phyloP scores from a whole-genome alignment of 1,284 basidiomycete species.

The Anthracocystis walkeri region DNA sequence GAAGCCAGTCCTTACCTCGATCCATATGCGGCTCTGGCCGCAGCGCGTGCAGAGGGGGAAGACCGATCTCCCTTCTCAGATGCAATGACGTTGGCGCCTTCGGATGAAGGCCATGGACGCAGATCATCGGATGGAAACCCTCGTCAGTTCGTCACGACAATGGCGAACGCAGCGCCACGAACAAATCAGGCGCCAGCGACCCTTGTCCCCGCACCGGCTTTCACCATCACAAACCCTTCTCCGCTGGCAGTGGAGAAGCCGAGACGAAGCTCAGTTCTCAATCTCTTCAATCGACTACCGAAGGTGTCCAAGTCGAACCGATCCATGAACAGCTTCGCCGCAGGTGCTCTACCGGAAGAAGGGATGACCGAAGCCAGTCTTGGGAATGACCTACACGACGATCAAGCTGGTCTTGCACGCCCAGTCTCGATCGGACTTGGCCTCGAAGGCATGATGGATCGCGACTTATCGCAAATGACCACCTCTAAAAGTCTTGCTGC shows the following conservation, averaged over 20 bases:
- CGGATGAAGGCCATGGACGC: slow-evolving; percentile 28
- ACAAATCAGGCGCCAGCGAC: not conserved
- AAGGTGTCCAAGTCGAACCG: slow-evolving; percentile 21
- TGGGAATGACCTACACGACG: not conserved
- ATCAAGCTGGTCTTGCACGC: slow-evolving; percentile 10
- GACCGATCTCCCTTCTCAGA: slow-evolving; percentile 43
- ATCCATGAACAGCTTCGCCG: slow-evolving; percentile 26
- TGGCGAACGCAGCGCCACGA: slow-evolving; percentile 16
- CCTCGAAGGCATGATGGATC: slow-evolving; percentile 38
- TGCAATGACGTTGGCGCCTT: slow-evolving; percentile 41
- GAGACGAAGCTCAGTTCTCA: slow-evolving; percentile 30
- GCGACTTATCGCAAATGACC: slow-evolving; percentile 48
- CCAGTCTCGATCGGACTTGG: slow-evolving; percentile 41
- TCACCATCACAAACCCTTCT: slow-evolving; percentile 38
- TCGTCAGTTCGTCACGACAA: slow-evolving; percentile 20
- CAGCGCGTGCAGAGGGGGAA: slow-evolving; percentile 1
- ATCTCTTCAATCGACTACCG: slow-evolving; percentile 21
- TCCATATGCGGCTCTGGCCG: slow-evolving; percentile 14
- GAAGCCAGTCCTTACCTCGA: slow-evolving; percentile 49
- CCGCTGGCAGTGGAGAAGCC: slow-evolving; percentile 38
- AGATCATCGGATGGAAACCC: slow-evolving; percentile 8
- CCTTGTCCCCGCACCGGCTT: slow-evolving; percentile 19
- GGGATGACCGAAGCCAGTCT: slow-evolving; percentile 9
- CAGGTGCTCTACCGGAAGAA: not conserved
- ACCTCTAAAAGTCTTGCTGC: slow-evolving; percentile 39